phyloP scores from a whole-genome alignment of 345 rosid species.

The Euphorbia lathyris region DNA sequence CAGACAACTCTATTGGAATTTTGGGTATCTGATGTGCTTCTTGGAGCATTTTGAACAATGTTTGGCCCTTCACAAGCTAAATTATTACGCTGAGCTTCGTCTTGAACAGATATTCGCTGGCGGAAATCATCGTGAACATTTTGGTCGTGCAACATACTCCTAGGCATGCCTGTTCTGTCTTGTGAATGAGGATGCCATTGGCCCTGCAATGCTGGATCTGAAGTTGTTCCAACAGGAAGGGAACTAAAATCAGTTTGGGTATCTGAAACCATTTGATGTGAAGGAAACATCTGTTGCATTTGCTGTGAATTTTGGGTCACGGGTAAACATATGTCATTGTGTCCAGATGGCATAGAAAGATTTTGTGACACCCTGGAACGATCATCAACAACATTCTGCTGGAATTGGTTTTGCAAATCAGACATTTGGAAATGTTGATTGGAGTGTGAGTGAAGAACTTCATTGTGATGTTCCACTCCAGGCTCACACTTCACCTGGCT shows the following conservation, averaged over 20 bases:
- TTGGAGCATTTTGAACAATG: slow-evolving; percentile 42
- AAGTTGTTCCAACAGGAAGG: slow-evolving; percentile 43
- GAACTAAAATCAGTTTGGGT: slow-evolving; percentile 47
- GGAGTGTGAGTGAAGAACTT: slow-evolving; percentile 49
- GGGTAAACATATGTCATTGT: slow-evolving; percentile 42
- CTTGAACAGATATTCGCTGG: slow-evolving; percentile 66
- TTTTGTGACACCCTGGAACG: slow-evolving; percentile 40
- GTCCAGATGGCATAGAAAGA: slow-evolving; percentile 38
- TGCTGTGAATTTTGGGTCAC: slow-evolving; percentile 52
- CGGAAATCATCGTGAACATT: slow-evolving; percentile 70
- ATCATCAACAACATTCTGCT: slow-evolving; percentile 56
- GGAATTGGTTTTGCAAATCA: slow-evolving; percentile 65
- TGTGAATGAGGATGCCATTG: slow-evolving; percentile 64
- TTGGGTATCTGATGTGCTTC: slow-evolving; percentile 44
- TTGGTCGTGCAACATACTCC: slow-evolving; percentile 56
- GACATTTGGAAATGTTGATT: slow-evolving; percentile 57
- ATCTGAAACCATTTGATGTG: slow-evolving; percentile 49
- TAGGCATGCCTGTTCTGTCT: slow-evolving; percentile 44
- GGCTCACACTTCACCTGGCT: slow-evolving; percentile 65
- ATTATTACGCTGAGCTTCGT: slow-evolving; percentile 76
- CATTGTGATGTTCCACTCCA: slow-evolving; percentile 49
- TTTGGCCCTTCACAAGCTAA: slow-evolving; percentile 55
- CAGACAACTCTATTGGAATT: slow-evolving; percentile 38
- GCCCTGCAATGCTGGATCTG: slow-evolving; percentile 52
- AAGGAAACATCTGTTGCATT: slow-evolving; percentile 55